These are phyloP conservation scores for Camillea tinctor DNA, from an alignment of 2,329 filamentous ascomycete genomes.

Conservation along the genomic window DNA sequence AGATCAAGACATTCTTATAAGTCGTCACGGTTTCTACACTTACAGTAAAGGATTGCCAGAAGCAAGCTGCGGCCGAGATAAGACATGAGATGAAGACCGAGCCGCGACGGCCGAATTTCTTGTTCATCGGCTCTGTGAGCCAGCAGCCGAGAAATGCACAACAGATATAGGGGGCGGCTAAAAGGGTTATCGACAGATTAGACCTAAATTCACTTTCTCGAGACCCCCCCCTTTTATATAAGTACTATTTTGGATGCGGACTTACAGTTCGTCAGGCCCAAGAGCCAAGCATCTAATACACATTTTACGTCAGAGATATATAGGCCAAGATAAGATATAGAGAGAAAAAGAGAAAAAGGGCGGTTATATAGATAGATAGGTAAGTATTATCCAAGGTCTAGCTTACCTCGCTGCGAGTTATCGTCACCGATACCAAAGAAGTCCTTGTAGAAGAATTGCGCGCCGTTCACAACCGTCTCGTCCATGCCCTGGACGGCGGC, in stretches of 20 bases:
- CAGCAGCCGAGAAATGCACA: conserved; percentile 70
- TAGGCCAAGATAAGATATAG: not conserved
- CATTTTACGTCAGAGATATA: conserved; percentile 5
- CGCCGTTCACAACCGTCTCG: conserved; percentile 68
- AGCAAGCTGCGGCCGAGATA: conserved; percentile 55
- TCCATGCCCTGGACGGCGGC: conserved; percentile 73
- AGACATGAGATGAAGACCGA: conserved; percentile 69
- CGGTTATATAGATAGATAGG: no score
- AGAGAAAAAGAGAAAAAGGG: no score
- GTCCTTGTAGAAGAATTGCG: conserved; percentile 62
- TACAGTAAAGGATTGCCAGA: conserved; percentile 48
- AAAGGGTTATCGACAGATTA: not conserved
- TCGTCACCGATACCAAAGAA: conserved; percentile 59
- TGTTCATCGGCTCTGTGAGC: conserved; percentile 72
- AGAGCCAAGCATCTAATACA: conserved; percentile 50
- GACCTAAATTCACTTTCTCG: not conserved
- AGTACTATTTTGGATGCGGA: not conserved
- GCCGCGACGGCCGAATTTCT: conserved; percentile 66
- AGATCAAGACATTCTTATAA: not conserved
- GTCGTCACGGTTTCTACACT: conserved; percentile 42
- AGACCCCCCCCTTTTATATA: not conserved
- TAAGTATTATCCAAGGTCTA: not conserved
- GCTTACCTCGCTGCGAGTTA: conserved; percentile 39
- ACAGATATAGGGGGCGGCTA: conserved; percentile 58
- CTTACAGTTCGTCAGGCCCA: conserved; percentile 58